phyloP scores from a whole-genome alignment of 495 filamentous ascomycete genomes.

The Staphylotrichum tortipilum region DNA sequence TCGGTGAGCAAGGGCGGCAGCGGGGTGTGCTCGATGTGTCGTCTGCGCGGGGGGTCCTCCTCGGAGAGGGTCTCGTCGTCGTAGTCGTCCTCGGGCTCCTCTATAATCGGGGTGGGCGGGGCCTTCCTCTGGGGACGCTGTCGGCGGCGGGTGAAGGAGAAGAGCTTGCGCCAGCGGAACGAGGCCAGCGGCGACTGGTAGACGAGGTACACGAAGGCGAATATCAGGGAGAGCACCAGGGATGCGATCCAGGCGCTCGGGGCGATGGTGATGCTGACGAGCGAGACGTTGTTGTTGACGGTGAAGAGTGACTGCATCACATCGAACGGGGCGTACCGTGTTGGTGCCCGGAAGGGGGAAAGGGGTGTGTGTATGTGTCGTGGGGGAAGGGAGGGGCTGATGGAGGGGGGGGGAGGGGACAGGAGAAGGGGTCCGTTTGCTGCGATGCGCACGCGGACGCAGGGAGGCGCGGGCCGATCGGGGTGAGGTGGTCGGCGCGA shows the following conservation, averaged over 20 bases:
- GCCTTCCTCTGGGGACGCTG: slow-evolving; percentile 3
- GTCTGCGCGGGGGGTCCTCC: slow-evolving; percentile 8
- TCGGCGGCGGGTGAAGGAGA: slow-evolving; percentile 6
- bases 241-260: slow-evolving; percentile 44
- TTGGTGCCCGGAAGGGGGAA: background rate
- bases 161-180: slow-evolving; percentile 8
- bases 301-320: slow-evolving; percentile 43
- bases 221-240: slow-evolving; percentile 43
- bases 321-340: background rate
- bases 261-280: slow-evolving; percentile 45
- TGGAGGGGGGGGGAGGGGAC: too few relatives aligned
- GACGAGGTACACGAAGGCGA: slow-evolving; percentile 44
- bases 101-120: slow-evolving; percentile 10
- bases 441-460: background rate
- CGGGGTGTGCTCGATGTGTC: slow-evolving; percentile 16
- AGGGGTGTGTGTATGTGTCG: too few relatives aligned
- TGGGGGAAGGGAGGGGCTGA: too few relatives aligned
- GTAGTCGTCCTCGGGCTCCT: slow-evolving; percentile 12
- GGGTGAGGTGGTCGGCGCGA: slow-evolving; percentile 1
- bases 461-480: background rate
- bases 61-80: slow-evolving; percentile 1
- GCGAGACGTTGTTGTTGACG: slow-evolving; percentile 45
- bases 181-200: slow-evolving; percentile 33
- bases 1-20: slow-evolving; percentile 16
- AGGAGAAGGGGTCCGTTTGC: too few relatives aligned